A percentile compares a stretch with the other conserved stretches of the same genome.
phyloP scores from a whole-genome alignment of 805 yeast genomes.

The Danielia oregonensis region DNA sequence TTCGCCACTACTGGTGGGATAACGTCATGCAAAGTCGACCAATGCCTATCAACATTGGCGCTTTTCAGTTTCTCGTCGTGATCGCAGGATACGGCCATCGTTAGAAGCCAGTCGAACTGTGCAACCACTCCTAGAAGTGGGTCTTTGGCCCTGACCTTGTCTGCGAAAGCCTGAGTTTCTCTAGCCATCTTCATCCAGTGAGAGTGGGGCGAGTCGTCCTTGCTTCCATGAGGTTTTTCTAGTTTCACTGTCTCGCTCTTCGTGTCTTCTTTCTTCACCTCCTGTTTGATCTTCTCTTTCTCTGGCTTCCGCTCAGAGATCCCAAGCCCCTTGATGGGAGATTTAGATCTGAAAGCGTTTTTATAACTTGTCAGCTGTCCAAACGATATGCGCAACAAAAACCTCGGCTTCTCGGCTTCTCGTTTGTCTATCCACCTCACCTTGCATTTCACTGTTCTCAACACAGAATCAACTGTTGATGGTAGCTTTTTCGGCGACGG shows the following conservation, averaged over 20 bases:
- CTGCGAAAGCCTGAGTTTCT: slow-evolving; percentile 6
- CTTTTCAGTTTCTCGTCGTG: slow-evolving; percentile 3
- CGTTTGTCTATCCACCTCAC: slow-evolving; percentile 30
- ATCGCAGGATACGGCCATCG: slow-evolving; percentile 8
- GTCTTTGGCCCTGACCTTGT: slow-evolving; percentile 10
- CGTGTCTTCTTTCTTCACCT: slow-evolving; percentile 1
- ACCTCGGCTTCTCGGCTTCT: slow-evolving; percentile 20
- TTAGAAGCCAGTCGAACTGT: slow-evolving; percentile 17
- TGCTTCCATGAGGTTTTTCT: neutral
- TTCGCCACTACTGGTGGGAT: slow-evolving; percentile 12
- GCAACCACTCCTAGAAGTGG: slow-evolving; percentile 16
- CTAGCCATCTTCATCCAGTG: slow-evolving; percentile 5
- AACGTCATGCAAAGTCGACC: slow-evolving; percentile 10
- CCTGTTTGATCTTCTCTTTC: slow-evolving; percentile 2
- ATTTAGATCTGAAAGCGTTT: slow-evolving; percentile 3
- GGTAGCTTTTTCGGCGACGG: slow-evolving; percentile 17
- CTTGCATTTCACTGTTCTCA: slow-evolving; percentile 3
- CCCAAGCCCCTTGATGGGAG: slow-evolving; percentile 14
- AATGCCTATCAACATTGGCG: slow-evolving; percentile 5
- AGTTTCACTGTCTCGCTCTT: neutral
- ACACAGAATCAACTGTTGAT: slow-evolving; percentile 6
- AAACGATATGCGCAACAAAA: slow-evolving; percentile 24
- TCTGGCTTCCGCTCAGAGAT: slow-evolving; percentile 7
- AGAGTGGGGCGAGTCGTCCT: too few species aligned
- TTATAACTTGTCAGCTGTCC: slow-evolving; percentile 16